These are phyloP conservation scores for Neonectria magnoliae DNA, from an alignment of 2,329 filamentous ascomycete species.

Conservation along the genomic window DNA sequence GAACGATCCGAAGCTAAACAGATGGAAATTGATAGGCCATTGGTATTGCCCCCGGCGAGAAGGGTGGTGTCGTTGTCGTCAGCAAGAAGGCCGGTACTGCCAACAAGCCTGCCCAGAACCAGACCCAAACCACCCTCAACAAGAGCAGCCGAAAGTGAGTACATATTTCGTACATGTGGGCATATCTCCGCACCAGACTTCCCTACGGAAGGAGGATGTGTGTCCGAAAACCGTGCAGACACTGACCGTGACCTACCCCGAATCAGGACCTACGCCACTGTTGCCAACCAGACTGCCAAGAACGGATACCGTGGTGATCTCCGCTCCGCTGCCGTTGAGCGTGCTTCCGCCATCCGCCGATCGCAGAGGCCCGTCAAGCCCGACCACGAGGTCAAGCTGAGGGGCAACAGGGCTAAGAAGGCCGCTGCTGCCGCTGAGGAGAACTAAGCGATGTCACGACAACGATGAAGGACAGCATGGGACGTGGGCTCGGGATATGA, in stretches of 20 bases:
- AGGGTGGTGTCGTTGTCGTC: constrained; percentile 82
- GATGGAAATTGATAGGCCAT: constrained; percentile 70
- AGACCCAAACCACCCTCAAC: constrained; percentile 74
- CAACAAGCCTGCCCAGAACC: constrained; percentile 77
- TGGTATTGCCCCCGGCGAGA: constrained; percentile 78
- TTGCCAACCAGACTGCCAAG: constrained; percentile 86
- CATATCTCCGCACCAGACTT: neutral
- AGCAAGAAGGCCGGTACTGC: constrained; percentile 82
- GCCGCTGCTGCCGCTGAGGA: constrained; percentile 62
- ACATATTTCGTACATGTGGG: neutral
- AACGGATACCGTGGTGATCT: constrained; percentile 85
- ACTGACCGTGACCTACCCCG: constrained; percentile 35
- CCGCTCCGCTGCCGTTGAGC: constrained; percentile 81
- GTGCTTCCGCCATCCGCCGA: constrained; percentile 84
- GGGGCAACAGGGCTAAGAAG: constrained; percentile 83
- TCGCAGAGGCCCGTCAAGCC: constrained; percentile 84
- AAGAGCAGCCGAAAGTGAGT: constrained; percentile 77
- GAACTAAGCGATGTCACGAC: constrained; percentile 42
- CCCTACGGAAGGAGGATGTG: neutral
- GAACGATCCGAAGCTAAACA: constrained; percentile 36
- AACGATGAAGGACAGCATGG: constrained; percentile 30
- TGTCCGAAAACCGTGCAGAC: neutral
- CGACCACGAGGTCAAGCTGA: constrained; percentile 75
- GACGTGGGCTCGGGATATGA: constrained; percentile 28
- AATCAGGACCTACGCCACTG: constrained; percentile 83